Percentiles rank a stretch among this genome's conserved stretches.
phyloP scores from a whole-genome alignment of 441 rosid genomes.

The Bocquillonia castaneifolia region DNA sequence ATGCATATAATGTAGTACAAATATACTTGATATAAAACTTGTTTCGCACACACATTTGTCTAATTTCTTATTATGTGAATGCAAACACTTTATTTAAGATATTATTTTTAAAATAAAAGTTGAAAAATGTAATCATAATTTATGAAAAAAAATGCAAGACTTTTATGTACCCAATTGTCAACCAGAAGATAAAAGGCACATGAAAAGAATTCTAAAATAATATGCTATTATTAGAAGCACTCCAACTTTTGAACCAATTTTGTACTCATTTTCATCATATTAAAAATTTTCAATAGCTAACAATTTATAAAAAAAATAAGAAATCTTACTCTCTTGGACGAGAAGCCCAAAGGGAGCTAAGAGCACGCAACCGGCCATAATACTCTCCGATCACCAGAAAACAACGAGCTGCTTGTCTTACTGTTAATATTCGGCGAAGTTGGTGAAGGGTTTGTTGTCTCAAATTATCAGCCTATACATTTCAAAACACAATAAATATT shows the following conservation, averaged over 20 bases:
- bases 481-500: too few relatives aligned
- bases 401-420: constrained; percentile 81
- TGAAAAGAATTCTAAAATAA: not conserved
- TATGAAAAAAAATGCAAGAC: too few relatives aligned
- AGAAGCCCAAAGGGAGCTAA: constrained; percentile 88
- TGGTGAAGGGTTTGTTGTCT: constrained; percentile 82
- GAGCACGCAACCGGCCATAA: constrained; percentile 79
- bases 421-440: constrained; percentile 64
- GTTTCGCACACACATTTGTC: too few relatives aligned
- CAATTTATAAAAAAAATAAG: too few relatives aligned
- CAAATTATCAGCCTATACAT: constrained; percentile 76
- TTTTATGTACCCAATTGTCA: too few relatives aligned
- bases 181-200: not conserved
- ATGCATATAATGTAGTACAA: too few relatives aligned
- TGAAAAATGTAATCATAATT: too few relatives aligned
- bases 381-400: constrained; percentile 79
- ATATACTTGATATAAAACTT: too few relatives aligned
- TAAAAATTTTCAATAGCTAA: too few relatives aligned
- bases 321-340: constrained; percentile 76
- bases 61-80: too few relatives aligned
- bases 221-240: constrained; percentile 5
- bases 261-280: not conserved
- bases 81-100: too few relatives aligned
- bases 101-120: too few relatives aligned
- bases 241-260: constrained; percentile 3